Conservation (phyloP, 2,329 filamentous ascomycete species). For the Paracorniculantispora psalliotae region DNA sequence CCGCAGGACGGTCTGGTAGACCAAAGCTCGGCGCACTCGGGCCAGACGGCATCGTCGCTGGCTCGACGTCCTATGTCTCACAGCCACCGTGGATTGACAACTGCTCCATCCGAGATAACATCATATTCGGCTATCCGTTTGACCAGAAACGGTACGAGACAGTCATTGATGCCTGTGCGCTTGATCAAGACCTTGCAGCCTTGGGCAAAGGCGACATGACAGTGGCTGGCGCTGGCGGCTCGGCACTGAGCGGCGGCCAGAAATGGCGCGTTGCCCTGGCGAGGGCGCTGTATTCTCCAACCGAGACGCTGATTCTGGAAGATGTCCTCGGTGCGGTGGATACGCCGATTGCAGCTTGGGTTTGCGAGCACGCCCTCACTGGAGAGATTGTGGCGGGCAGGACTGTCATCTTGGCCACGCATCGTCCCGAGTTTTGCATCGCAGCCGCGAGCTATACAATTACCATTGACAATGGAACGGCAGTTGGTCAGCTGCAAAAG, state of each 20-base stretch:
- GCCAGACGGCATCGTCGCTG: background rate
- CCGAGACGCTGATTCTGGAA: conserved; percentile 40
- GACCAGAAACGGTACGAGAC: conserved; percentile 37
- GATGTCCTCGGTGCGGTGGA: conserved; percentile 33
- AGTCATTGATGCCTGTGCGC: conserved; percentile 42
- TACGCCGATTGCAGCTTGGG: conserved; percentile 11
- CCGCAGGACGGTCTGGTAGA: conserved; percentile 51
- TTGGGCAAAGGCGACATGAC: conserved; percentile 39
- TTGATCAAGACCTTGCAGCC: conserved; percentile 38
- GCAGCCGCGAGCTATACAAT: conserved; percentile 3
- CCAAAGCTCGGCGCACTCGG: conserved; percentile 36
- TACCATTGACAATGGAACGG: conserved; percentile 3
- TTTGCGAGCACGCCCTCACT: conserved; percentile 3
- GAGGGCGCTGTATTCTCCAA: conserved; percentile 40
- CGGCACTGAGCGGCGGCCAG: conserved; percentile 41
- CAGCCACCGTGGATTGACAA: conserved; percentile 46
- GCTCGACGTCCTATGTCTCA: conserved; percentile 36
- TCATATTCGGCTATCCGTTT: conserved; percentile 38
- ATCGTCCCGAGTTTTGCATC: conserved; percentile 12
- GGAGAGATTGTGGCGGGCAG: conserved; percentile 10
- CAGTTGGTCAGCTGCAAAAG: background rate
- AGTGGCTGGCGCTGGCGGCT: conserved; percentile 37
- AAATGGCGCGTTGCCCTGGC: conserved; percentile 42
- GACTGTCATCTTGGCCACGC: conserved; percentile 15
- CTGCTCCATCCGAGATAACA: conserved; percentile 40